Base-by-base conservation (phyloP, 2,329 filamentous ascomycete genomes). In the Elsinoe arachidis region DNA sequence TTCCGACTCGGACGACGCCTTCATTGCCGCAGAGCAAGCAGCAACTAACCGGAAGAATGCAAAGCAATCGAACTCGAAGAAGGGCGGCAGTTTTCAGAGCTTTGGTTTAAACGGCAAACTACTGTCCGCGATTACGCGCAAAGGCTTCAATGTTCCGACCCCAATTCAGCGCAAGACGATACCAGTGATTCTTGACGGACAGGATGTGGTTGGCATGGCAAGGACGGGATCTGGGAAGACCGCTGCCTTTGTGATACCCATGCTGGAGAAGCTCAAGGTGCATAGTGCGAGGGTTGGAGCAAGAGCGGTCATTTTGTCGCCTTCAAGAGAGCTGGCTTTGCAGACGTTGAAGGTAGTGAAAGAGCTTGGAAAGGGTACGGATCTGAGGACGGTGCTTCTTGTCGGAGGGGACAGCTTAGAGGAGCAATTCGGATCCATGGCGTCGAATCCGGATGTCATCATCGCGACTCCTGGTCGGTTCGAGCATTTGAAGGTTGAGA, bases 221-320 rank as follows among this genome's bases (percentile, higher is more conserved):
- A 81, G 95, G 63, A 99, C 95, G n/a, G 93, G 93, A 69, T 97
- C 91, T 17, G 93, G 93, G 76, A 99, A 99, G 77, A 99, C 95
- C 1, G 93, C 91, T 1, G 93, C 93, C 19, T 99, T 99, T 71
- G 90, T 97, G 23, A 95, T 99, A 62, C 93, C 93, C 43, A 96
- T 99, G 92, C 90, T 99, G 60, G 90, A 99, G 75, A 88, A 86
- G 63, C 77, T 99, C 60, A 95, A 91, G 72, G 81, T 83, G 21
- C 95, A 99, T 71, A 95, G 88, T 68, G 85, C 85, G 30, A 86
- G 87, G 66, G 85, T 97, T 62, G 93, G 95, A 55, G 84, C 90
- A 44, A 82, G 93, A 66, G 93, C 86, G 11, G 77, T 99, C 59
- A 87, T 99, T 61, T 74, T 99, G 69, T 96, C 91, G 12, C 93